Evolutionary conservation across 139 green algal genomes (phyloP), one percentile per base, ranked within the genome.

Genomic region (Auxenochlorella protothecoides): DNA sequence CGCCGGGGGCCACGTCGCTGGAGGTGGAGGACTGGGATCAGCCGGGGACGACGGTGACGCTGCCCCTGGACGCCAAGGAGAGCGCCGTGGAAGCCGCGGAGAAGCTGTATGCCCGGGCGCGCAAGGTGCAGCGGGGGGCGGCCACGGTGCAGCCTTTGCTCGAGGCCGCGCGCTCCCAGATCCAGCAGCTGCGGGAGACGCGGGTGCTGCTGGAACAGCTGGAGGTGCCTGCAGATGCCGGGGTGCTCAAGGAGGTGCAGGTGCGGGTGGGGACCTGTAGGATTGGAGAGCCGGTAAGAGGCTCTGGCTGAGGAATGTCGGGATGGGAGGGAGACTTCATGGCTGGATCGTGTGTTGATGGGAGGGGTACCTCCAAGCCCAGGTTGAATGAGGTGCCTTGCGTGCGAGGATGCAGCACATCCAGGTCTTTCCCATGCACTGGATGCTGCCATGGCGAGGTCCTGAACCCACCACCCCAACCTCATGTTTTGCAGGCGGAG

Each of bases 11-110:
- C 3, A 54, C 27, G 2, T 54, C 74, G 11, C 51, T 91, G 54
- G 71, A 84, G 52, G 85, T 85, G 10, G 87, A 93, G 74, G 86
- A 93, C 78, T 96, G 91, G 91, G 86, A 93, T n/a, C 74, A 27
- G 51, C 52, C 83, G 0, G 88, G 89, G 2, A 66, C 84, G 70
- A n/a, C 65, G 3, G 66, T 89, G 3, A 79, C 57, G 0, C 53
- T 95, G 6, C 5, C 72, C 13, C 81, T 95, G 59, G 88, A 92
- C 73, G 65, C 84, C 0, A 9, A 51, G 10, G 76, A 73, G 53
- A 79, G 27, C 14, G 67, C 77, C 16, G 61, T 83, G 52, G 76
- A 84, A 57, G 44, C 11, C 5, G 84, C 87, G 13, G 83, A 92
- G 74, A 79, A 44, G 16, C 69, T 91, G 72, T 96, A 91, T 82